Evolutionary conservation across 805 yeast genomes (phyloP).

Genomic region (Starmerella tilneyi): DNA sequence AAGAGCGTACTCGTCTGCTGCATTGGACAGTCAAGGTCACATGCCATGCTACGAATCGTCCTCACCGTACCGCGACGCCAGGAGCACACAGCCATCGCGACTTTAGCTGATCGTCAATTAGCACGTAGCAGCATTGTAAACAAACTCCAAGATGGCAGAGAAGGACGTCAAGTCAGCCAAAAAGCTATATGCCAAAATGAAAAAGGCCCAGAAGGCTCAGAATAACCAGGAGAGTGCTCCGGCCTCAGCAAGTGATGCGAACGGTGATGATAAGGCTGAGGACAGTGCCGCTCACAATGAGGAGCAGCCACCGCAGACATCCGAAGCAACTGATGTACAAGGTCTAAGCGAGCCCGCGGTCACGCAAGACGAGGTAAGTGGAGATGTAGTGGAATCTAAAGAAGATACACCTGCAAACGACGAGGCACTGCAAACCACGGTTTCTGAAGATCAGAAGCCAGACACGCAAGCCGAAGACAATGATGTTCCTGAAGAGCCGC

Average conservation of each 20-base stretch:
- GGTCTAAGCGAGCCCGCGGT: too few species aligned
- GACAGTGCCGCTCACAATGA: too few species aligned
- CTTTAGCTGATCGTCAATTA: neutral
- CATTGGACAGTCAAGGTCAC: neutral
- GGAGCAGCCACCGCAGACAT: neutral
- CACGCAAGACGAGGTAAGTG: constrained; percentile 10
- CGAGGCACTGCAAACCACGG: neutral
- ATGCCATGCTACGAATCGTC: neutral
- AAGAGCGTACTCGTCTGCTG: too few species aligned
- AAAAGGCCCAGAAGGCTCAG: constrained; percentile 45
- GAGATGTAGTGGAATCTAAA: neutral
- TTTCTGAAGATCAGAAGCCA: neutral
- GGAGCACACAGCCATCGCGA: neutral
- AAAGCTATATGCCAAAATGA: constrained; percentile 61
- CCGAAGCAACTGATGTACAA: constrained; percentile 2
- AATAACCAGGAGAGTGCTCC: constrained; percentile 31
- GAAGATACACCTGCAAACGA: constrained; percentile 8
- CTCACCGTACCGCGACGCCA: neutral
- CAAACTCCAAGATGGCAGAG: constrained; percentile 10
- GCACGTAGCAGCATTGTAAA: neutral
- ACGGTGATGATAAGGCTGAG: neutral
- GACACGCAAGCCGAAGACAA: neutral
- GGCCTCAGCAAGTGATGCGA: constrained; percentile 14
- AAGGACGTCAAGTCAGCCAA: constrained; percentile 53
- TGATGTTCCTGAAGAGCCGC: neutral